A percentile compares a stretch with the other conserved stretches of the same genome.
phyloP scores from a whole-genome alignment of 148 eudicot genomes.

The Nyssa sinensis region DNA sequence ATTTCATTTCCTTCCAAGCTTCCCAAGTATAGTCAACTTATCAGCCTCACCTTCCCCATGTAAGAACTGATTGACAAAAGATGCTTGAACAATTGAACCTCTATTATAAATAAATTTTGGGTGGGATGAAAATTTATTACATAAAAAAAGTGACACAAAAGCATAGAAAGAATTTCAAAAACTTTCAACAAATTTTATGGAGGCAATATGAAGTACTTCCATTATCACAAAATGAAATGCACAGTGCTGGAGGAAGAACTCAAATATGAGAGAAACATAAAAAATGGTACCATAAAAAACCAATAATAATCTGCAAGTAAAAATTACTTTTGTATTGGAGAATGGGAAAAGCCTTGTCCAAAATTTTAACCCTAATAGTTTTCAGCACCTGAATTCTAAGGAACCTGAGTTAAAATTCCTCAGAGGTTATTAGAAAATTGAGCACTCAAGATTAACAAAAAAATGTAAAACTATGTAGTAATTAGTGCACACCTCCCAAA shows the following conservation, averaged over 20 bases:
- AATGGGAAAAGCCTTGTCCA: neutral
- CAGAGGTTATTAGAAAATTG: neutral
- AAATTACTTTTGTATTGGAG: neutral
- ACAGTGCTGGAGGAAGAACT: neutral
- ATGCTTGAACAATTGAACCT: too few species aligned
- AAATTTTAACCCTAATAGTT: neutral
- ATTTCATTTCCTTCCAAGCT: neutral
- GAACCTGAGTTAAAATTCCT: neutral
- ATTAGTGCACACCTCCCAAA: conserved; percentile 61
- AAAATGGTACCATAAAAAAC: neutral
- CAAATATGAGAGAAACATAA: neutral
- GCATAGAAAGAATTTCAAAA: neutral
- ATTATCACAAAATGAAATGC: neutral
- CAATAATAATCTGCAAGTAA: neutral
- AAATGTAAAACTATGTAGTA: neutral
- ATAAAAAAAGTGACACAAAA: neutral
- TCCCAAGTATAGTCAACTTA: too few species aligned
- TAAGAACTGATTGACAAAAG: too few species aligned
- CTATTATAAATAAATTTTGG: too few species aligned
- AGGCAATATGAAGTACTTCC: neutral
- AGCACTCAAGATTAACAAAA: neutral
- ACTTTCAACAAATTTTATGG: neutral
- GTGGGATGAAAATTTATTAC: neutral
- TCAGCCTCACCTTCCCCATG: neutral
- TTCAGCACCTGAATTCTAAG: neutral